A percentile compares a stretch with the other conserved stretches of the same genome.
Evolutionary conservation across 495 filamentous ascomycete genomes (phyloP).

Genomic region (Darksidea phi): DNA sequence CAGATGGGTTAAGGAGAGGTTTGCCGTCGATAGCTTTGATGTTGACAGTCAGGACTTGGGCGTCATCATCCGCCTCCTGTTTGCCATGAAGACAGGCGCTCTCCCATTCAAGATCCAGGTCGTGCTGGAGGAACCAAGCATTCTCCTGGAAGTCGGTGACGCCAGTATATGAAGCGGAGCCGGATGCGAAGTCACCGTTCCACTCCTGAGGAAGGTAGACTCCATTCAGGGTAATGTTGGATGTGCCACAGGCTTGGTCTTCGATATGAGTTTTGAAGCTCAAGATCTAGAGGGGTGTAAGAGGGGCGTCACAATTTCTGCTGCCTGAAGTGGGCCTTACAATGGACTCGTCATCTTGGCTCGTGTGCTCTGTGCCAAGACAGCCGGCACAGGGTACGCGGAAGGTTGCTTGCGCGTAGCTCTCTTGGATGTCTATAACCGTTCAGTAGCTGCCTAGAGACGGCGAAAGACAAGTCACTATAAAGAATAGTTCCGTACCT

Average conservation of each 20-base stretch:
- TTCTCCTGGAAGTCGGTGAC: constrained; percentile 24
- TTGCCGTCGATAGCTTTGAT: constrained; percentile 35
- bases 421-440: constrained; percentile 26
- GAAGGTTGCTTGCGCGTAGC: constrained; percentile 39
- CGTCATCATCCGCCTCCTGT: constrained; percentile 14
- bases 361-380: constrained; percentile 27
- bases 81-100: constrained; percentile 33
- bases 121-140: constrained; percentile 32
- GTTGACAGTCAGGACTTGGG: constrained; percentile 33
- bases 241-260: constrained; percentile 32
- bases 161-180: constrained; percentile 26
- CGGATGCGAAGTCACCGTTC: constrained; percentile 28
- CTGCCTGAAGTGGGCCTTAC: constrained; percentile 41
- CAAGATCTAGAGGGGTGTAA: constrained; percentile 35
- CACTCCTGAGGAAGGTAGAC: constrained; percentile 34
- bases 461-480: constrained; percentile 14
- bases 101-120: constrained; percentile 37
- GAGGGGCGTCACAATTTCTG: constrained; percentile 23
- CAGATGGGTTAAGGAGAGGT: constrained; percentile 25
- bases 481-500: constrained; percentile 26
- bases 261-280: constrained; percentile 33
- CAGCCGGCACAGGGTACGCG: constrained; percentile 36
- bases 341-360: constrained; percentile 42
- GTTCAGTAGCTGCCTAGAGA: constrained; percentile 32
- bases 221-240: constrained; percentile 39